Base-by-base conservation (phyloP, 129 eudicot genomes). In the Chrysanthemum seticuspe region DNA sequence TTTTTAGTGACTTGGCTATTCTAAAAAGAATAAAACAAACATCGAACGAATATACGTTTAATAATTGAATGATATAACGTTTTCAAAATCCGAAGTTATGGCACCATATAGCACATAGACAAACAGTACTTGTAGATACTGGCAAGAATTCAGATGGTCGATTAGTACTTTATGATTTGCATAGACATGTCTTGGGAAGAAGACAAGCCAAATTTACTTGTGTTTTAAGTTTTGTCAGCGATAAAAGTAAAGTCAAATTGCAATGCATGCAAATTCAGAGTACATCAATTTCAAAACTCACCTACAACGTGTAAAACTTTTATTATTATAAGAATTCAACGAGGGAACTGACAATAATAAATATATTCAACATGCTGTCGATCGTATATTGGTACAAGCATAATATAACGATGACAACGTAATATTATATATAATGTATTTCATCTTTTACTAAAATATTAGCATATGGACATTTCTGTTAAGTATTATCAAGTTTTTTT, bases 191-290 rank as follows among this genome's bases (percentile, higher is more conserved):
- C 77, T 65, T 63, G 73, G 31, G 72, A 72, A 65, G 62, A 65
- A 65, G 82, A 71, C 82, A 72, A 77, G 13, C 77, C 7, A 78
- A 64, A 78, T 78, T 78, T 64, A 78, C 82, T 78, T 72, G 82
- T 78, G 78, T 65, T 72, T 65, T 73, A 78, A 78, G 82, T 72
- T 76, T 73, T 78, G 82, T 78, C 82, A 78, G 82, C 77, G 49
- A 27, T 60, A 60, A 65, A 72, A 65, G 82, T 71, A 65, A 78
- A 78, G 78, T 78, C 82, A 78, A 78, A 7, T 78, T 72, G 82
- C 68, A 54, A 78, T 65, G 82, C 82, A 78, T 78, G 82, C 82
- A 72, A 64, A 14, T 65, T 78, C 78, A 78, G 73, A 72, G 13
- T 78, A 71, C 77, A 71, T 67, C 77, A 78, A 53, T 70, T 62